Evolutionary conservation across 345 rosid genomes (phyloP).

Genomic region (Citrus unshiu): DNA sequence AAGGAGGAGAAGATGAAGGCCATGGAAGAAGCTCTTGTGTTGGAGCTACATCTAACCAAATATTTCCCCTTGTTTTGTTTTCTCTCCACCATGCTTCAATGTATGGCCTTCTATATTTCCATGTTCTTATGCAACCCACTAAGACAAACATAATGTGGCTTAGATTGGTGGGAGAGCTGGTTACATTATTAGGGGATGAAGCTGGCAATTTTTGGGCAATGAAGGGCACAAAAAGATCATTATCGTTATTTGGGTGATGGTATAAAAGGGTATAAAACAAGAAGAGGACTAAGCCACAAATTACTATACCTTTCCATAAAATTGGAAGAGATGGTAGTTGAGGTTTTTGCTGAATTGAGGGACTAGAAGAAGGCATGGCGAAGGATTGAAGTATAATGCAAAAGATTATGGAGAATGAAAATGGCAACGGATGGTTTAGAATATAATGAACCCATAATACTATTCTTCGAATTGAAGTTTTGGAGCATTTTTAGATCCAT

Average conservation of each 20-base stretch:
- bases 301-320: conserved; percentile 14
- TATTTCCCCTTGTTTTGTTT: conserved; percentile 47
- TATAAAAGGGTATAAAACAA: conserved; percentile 16
- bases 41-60: conserved; percentile 51
- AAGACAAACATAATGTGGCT: conserved; percentile 49
- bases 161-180: conserved; percentile 30
- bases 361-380: conserved; percentile 10
- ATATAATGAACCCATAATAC: no score
- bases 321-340: conserved; percentile 2
- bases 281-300: conserved; percentile 17
- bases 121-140: conserved; percentile 38
- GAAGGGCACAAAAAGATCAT: not conserved
- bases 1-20: conserved; percentile 35
- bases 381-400: not conserved
- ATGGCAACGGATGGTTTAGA: no score
- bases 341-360: conserved; percentile 9
- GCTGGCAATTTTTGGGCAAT: conserved; percentile 6
- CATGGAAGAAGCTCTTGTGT: conserved; percentile 37
- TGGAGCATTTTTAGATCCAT: not conserved
- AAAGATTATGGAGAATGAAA: no score
- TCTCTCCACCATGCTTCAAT: conserved; percentile 69
- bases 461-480: not conserved
- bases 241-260: not conserved
- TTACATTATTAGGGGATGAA: not conserved
- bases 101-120: conserved; percentile 43